These are phyloP conservation scores for Phytophthora quininea DNA, from an alignment of 352 stramenopile genomes.

Conservation along the genomic window DNA sequence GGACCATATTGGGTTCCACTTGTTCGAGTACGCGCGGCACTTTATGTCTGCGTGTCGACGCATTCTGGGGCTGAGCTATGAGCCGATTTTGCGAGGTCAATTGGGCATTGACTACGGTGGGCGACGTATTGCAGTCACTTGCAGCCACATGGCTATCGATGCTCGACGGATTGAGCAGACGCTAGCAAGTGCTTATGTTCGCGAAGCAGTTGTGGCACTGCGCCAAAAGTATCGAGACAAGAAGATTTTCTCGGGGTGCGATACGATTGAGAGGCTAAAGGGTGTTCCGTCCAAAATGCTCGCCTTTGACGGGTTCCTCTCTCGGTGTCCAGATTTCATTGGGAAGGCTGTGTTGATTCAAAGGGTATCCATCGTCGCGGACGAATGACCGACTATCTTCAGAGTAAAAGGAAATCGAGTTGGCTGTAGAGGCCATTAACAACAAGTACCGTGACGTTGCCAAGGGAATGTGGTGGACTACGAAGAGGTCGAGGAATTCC, in stretches of 20 bases:
- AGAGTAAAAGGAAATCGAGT: constrained; percentile 94
- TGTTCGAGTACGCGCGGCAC: constrained; percentile 93
- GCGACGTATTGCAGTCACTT: constrained; percentile 93
- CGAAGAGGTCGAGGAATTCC: constrained; percentile 74
- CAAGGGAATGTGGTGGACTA: constrained; percentile 70
- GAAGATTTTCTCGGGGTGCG: constrained; percentile 93
- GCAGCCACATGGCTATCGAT: constrained; percentile 92
- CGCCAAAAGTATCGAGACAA: constrained; percentile 70
- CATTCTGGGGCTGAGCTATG: constrained; percentile 94
- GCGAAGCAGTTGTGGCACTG: constrained; percentile 58
- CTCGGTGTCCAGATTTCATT: constrained; percentile 81
- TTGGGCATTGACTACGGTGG: constrained; percentile 96
- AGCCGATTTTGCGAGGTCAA: constrained; percentile 91
- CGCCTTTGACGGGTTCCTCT: constrained; percentile 94
- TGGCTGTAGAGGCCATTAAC: constrained; percentile 93
- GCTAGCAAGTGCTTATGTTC: constrained; percentile 45
- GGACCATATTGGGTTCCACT: constrained; percentile 94
- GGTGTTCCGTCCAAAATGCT: constrained; percentile 97
- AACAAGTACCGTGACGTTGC: constrained; percentile 73
- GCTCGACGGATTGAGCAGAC: constrained; percentile 59
- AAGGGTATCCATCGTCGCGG: constrained; percentile 81
- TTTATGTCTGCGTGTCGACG: constrained; percentile 92
- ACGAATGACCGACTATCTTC: constrained; percentile 92
- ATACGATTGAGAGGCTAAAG: constrained; percentile 96
- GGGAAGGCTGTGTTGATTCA: constrained; percentile 85